phyloP scores from a whole-genome alignment of 805 yeast genomes.

The Yarrowia sp. region DNA sequence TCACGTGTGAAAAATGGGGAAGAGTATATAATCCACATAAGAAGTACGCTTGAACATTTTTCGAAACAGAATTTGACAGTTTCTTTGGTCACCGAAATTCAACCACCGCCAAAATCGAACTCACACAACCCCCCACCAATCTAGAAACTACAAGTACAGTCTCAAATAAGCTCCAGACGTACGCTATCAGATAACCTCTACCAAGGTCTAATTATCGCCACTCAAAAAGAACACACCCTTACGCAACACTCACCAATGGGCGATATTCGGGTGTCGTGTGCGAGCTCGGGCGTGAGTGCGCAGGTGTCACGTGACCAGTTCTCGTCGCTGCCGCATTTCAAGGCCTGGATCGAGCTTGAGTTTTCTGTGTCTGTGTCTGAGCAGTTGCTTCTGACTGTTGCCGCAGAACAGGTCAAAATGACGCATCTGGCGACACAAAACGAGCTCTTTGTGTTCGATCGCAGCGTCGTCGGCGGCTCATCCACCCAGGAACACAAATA shows the following conservation, averaged over 20 bases:
- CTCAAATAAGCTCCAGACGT: not conserved
- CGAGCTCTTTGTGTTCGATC: constrained; percentile 33
- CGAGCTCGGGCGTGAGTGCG: constrained; percentile 8
- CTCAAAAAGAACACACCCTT: not conserved
- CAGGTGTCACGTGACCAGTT: constrained; percentile 13
- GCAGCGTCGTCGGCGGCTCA: constrained; percentile 9
- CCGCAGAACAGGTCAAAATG: constrained; percentile 27
- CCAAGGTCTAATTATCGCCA: not conserved
- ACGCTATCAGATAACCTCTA: constrained; percentile 25
- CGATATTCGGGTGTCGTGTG: constrained; percentile 13
- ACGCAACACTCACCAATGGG: constrained; percentile 6
- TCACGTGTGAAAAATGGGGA: no score
- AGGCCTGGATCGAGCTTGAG: constrained; percentile 35
- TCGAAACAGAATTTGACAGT: no score
- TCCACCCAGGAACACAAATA: not conserved
- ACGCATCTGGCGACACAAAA: constrained; percentile 12
- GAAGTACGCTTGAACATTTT: no score
- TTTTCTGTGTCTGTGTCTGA: constrained; percentile 12
- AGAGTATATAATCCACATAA: no score
- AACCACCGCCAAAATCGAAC: not conserved
- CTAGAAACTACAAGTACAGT: not conserved
- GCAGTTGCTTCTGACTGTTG: constrained; percentile 10
- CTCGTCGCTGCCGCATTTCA: constrained; percentile 22
- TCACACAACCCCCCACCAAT: not conserved
- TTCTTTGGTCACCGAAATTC: no score